Evolutionary conservation across 2,329 filamentous ascomycete species (phyloP), one percentile per base, ranked within the genome.

Genomic region (Drechmeria coniospora): DNA sequence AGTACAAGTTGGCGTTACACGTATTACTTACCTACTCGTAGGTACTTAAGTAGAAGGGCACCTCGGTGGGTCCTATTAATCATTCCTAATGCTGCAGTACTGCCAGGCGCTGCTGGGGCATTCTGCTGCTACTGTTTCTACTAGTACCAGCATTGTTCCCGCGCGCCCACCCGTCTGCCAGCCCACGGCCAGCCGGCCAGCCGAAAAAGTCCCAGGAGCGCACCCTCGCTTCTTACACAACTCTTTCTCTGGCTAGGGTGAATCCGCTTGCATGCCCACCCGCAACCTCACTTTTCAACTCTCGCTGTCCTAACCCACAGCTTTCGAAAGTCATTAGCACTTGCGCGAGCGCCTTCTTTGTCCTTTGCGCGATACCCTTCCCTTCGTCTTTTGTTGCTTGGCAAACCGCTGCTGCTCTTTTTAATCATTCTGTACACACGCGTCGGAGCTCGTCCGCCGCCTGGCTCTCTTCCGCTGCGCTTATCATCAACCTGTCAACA

Each of bases 221-320:
- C 20, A 25, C 23, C 26, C 19, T 9, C 12, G 8, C 10, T 20
- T 14, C 16, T 27, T 27, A 21, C 25, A 27, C 25, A 12, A 18
- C 9, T 11, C 26, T 21, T 21, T 21, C 20, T 15, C 26, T 19
- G 20, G 21, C 26, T 19, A 27, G 18, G n/a, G 26, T 17, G 26
- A 18, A 7, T 27, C 15, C 18, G 15, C 8, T 20, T 28, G 21
- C 20, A 19, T 13, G 16, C 20, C 21, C n/a, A 13, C 20, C 15
- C 22, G 13, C 18, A 27, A 21, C 20, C 26, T 27, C 26, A 13
- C 21, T 21, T 15, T 12, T 22, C 15, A 12, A 12, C 8, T 21
- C 26, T n/a, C 26, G 9, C 26, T 9, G 10, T 20, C 14, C 26
- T 15, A 12, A 6, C n/a, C 13, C 20, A 28, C 20, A 11, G 5